A percentile compares a stretch with the other conserved stretches of the same genome.
Conservation (phyloP, 768 basidiomycete species). For the Psilocybe azurescens region DNA sequence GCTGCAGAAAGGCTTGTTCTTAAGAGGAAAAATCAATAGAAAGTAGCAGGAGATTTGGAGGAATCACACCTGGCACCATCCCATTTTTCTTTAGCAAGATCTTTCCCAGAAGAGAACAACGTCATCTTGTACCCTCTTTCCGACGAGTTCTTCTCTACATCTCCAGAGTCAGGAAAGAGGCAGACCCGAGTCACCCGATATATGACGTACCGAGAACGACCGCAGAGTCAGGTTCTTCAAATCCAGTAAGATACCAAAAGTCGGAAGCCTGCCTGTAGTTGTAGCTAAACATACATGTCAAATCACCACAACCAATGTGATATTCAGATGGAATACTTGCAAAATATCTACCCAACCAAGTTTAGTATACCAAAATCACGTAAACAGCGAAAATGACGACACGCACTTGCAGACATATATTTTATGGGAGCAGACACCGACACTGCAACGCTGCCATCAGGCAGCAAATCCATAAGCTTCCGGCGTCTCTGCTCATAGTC, state of each 20-base stretch:
- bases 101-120: slow-evolving; percentile 79
- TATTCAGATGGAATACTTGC: slow-evolving; percentile 48
- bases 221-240: slow-evolving; percentile 91
- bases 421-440: slow-evolving; percentile 81
- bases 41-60: background rate
- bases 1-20: slow-evolving; percentile 74
- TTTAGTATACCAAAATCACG: slow-evolving; percentile 8
- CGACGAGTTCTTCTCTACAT: slow-evolving; percentile 69
- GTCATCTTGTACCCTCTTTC: slow-evolving; percentile 86
- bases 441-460: slow-evolving; percentile 75
- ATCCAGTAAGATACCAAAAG: slow-evolving; percentile 97
- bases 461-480: slow-evolving; percentile 75
- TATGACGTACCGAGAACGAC: slow-evolving; percentile 71
- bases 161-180: slow-evolving; percentile 4
- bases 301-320: background rate
- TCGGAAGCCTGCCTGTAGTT: slow-evolving; percentile 93
- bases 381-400: background rate
- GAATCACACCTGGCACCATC: slow-evolving; percentile 73
- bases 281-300: slow-evolving; percentile 60
- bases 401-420: slow-evolving; percentile 82
- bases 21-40: slow-evolving; percentile 3
- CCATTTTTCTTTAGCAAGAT: slow-evolving; percentile 86
- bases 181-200: background rate
- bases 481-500: slow-evolving; percentile 81
- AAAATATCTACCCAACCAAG: slow-evolving; percentile 62